Base-by-base conservation (phyloP, 2,329 filamentous ascomycete genomes). In the Amphichorda felina region DNA sequence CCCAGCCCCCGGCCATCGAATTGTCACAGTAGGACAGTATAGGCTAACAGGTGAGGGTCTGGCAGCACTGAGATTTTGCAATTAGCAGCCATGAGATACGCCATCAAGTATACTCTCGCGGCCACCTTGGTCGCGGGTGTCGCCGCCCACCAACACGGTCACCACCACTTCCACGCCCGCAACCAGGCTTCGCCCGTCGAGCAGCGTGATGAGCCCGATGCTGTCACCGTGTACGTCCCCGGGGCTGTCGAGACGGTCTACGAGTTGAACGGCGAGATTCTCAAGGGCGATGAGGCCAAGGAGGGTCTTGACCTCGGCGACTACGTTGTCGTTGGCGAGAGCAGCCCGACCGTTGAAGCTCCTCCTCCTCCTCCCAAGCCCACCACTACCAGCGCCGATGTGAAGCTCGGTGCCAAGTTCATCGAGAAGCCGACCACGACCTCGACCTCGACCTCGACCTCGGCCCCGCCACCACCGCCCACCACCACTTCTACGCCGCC, bases 181-280 rank as follows among this genome's bases (percentile, higher is more conserved):
- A 74, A 71, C 59, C 65, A 71, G 40, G 52, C 61, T 25, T 59
- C 63, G 40, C 58, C 59, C 22, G 56, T 67, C 34, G 63, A 70
- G 51, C 66, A 63, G 58, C 66, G 64, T 39, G 56, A 60, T 13
- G 51, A 45, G 25, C 59, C 60, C n/a, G 50, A 46, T 25, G 60
- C 64, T 33, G 63, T 70, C 38, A 63, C 60, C 39, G 70, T 74
- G 36, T 67, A 70, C 37, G 68, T 78, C 34, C 63, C 70, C 28
- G 73, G 69, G 29, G 69, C 78, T 22, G 78, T 75, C 35, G 71
- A 78, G 45, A 74, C 79, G 38, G 70, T 80, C 38, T 95, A 88
- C 60, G 69, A 80, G 53, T 63, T 88, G 36, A 73, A 81, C 41
- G 80, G 79, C 41, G 47, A 76, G 50, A 43, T 62, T 24, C 69